Base-by-base conservation (phyloP, 2,329 filamentous ascomycete genomes). In the Aplosporella prunicola region DNA sequence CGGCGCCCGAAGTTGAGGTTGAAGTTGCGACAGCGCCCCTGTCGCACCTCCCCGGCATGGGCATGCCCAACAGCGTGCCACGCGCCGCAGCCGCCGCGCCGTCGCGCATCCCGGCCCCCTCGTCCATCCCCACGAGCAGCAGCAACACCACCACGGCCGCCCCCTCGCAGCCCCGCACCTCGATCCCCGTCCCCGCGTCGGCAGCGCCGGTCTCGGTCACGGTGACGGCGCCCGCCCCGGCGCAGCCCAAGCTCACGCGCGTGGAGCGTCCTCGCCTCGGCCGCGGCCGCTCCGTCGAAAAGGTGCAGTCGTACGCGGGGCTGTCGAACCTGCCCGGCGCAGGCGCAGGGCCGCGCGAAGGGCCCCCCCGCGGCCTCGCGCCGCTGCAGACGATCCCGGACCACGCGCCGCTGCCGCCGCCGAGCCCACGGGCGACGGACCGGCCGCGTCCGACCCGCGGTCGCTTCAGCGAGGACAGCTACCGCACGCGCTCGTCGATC, bases 231-330 rank as follows among this genome's bases (percentile, higher is more conserved):
- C 17, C 20, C 5, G 10, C 32, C 5, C 20, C 32, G 8, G 18
- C 23, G 9, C 22, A 27, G 13, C 10, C 26, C 18, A 36, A 36
- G 11, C 34, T 29, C 34, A 7, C 26, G 14, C 26, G 18, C 13
- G 27, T 27, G 17, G 30, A 36, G 34, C 18, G 34, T 9, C 34
- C 34, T 5, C 26, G 34, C 5, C 34, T 36, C 14, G 34, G 34
- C 18, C 34, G 34, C 26, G 34, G 34, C 14, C 34, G 34, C 14
- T 36, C 34, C 8, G 23, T 13, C 10, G 34, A 36, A 20, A 36
- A 36, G 26, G 29, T 36, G 20, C n/a, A 29, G 14, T 36, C 34
- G 20, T 36, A 36, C 14, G 34, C 20, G 34, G 26, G 20, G 25
- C 26, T 36, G 18, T 15, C 26, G n/a, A n/a, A n/a, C n/a, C n/a